Evolutionary conservation across 1,284 basidiomycete species (phyloP), one percentile per base, ranked within the genome.

Genomic region (Leccinum proximum): DNA sequence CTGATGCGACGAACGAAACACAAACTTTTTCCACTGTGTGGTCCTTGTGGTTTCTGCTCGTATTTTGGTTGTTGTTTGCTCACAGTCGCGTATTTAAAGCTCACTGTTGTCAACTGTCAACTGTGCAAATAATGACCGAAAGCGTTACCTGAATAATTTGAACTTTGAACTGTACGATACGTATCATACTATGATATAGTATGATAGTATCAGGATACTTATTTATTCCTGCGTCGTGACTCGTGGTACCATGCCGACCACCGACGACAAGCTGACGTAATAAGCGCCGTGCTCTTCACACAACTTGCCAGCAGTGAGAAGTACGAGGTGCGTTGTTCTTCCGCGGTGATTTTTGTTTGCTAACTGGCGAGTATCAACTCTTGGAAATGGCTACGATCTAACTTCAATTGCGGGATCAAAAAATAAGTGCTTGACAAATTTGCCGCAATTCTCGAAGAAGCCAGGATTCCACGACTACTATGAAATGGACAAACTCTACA

Each of bases 381-480:
- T 16, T 99, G 97, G 97, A 90, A 87, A 77, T 99, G 94, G 91
- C 94, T 96, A 37, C 87, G 97, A 68, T 97, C 96, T 65, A 97
- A 99, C 82, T 84, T 99, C 66, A 95, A 98, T 79, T 91, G 93
- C 65, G 99, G 97, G 97, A 90, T 94, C 72, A 89, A 90, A 72
- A 42, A 42, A 4, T 42, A 42, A 42, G 93, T 96, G 65, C 87
- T 99, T 60, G 97, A 99, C 82, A 92, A 93, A 75, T 97, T 99
- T 76, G 97, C 98, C 79, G 80, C 82, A 66, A 88, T 97, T 67
- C 84, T 99, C 68, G 94, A 93, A 73, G 85, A 87, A 59, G 82
- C 91, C 67, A 92, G 40, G 40, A 42, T 42, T 97, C 75, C 84
- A 84, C 67, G 89, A 91, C 78, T 97, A 98, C 40, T 42, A 42